Evolutionary conservation across 106 monocot genomes (phyloP), one percentile per base, ranked within the genome.

Genomic region (Acanthochlamys bracteata): DNA sequence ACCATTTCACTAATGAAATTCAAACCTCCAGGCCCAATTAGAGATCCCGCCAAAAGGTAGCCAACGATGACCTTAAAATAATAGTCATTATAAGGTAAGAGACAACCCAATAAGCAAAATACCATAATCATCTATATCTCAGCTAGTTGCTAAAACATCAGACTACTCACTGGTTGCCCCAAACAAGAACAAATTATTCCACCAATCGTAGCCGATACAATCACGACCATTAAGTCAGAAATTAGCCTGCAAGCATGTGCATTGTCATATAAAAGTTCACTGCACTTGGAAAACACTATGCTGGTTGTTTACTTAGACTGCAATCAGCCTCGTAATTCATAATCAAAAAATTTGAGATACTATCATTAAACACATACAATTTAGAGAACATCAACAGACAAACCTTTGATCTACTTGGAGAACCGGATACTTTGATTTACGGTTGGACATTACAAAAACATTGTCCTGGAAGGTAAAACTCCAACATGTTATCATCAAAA

Each of bases 331-430:
- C 3, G n/a, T n/a, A 51, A 9, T 15, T 51, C 51, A 51, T 51
- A 2, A 15, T 8, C 51, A 51, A 51, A 19, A 14, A 9, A 2
- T 19, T 19, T 51, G 17, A 4, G n/a, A 51, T 51, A 51, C 10
- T 13, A 15, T 51, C 2, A 51, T 3, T 51, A 19, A 51, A 51
- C n/a, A 51, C n/a, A 51, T 33, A 6, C 33, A 2, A 15, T 51
- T 51, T 13, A 51, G 13, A 51, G 51, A 43, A 6, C 13, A 57
- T 15, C 46, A 15, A 23, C 10, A 60, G 61, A 1, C 20, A 19
- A 59, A 93, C 96, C 96, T 96, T 71, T 88, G 67, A 75, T 96
- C 96, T 55, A 96, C 84, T 85, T 91, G 96, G 69, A 96, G 96
- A 43, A 91, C 76, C 55, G 96, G 96, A 81, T 81, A 96, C 66